A percentile compares a stretch with the other conserved stretches of the same genome.
Evolutionary conservation across 2,329 filamentous ascomycete genomes (phyloP).

Genomic region (Hypoxylon sp.): DNA sequence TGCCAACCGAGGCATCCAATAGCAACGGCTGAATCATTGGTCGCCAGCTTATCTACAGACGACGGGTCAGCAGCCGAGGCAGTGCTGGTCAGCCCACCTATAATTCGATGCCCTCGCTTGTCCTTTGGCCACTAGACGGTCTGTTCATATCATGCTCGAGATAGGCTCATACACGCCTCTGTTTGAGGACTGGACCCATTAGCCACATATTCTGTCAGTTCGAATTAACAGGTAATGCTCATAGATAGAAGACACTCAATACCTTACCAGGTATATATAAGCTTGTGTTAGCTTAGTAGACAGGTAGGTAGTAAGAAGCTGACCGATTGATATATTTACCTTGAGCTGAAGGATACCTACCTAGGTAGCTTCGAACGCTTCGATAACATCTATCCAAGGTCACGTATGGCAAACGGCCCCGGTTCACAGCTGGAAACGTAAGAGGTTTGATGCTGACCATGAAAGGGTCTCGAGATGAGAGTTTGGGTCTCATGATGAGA

Average conservation of each 20-base stretch:
- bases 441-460: neutral
- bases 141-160: slow-evolving; percentile 4
- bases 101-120: slow-evolving; percentile 12
- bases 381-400: neutral
- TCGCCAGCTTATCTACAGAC: no score
- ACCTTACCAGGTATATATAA: no score
- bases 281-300: no score
- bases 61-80: no score
- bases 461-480: neutral
- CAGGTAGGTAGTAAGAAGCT: no score
- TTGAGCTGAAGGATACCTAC: no score
- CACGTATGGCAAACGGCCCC: neutral
- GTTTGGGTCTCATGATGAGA: neutral
- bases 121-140: slow-evolving; percentile 13
- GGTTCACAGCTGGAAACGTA: no score
- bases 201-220: neutral
- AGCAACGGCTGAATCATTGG: slow-evolving; percentile 17
- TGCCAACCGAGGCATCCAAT: slow-evolving; percentile 18
- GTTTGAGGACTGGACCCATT: slow-evolving; percentile 2
- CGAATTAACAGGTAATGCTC: neutral
- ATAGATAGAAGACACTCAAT: no score
- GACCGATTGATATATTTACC: no score
- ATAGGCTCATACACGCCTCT: slow-evolving; percentile 10
- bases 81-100: slow-evolving; percentile 11
- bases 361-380: neutral